These are phyloP conservation scores for Paecilomyces sp. DNA, from an alignment of 2,329 filamentous ascomycete species.

Conservation along the genomic window DNA sequence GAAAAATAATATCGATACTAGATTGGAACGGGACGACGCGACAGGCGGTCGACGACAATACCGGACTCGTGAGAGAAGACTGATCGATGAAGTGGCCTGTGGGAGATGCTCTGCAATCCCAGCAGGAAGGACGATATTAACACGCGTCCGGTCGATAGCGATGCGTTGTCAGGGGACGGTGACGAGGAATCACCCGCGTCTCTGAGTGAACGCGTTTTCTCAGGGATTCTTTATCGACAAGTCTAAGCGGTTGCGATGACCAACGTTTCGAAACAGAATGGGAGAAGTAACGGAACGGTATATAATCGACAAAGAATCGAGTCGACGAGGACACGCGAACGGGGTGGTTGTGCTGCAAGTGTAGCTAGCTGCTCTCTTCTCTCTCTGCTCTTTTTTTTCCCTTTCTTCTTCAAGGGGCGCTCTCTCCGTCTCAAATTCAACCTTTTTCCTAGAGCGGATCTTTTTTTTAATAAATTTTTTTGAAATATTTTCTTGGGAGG, in stretches of 20 bases:
- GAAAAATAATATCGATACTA: conserved; percentile 4
- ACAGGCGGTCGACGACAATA: conserved; percentile 13
- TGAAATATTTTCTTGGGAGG: conserved; percentile 8
- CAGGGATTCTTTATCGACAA: neutral
- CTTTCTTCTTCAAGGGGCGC: neutral
- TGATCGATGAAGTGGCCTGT: conserved; percentile 9
- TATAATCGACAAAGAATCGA: neutral
- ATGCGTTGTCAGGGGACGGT: conserved; percentile 4
- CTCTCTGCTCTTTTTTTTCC: neutral
- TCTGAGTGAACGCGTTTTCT: neutral
- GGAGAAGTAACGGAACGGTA: neutral
- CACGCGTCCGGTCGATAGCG: neutral
- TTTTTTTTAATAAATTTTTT: conserved; percentile 12
- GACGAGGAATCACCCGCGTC: neutral
- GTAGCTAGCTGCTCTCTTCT: neutral
- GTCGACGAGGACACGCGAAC: neutral
- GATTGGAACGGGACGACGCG: conserved; percentile 11
- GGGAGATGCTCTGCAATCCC: conserved; percentile 33
- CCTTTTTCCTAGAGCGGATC: conserved; percentile 4
- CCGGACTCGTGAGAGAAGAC: neutral
- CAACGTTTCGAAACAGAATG: neutral
- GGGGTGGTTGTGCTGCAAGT: neutral
- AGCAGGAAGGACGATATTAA: conserved; percentile 11
- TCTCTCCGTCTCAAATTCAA: no score
- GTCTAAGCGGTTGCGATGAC: neutral